Conservation (phyloP, 2,329 filamentous ascomycete species). For the Rhexocercosporidium sp. region DNA sequence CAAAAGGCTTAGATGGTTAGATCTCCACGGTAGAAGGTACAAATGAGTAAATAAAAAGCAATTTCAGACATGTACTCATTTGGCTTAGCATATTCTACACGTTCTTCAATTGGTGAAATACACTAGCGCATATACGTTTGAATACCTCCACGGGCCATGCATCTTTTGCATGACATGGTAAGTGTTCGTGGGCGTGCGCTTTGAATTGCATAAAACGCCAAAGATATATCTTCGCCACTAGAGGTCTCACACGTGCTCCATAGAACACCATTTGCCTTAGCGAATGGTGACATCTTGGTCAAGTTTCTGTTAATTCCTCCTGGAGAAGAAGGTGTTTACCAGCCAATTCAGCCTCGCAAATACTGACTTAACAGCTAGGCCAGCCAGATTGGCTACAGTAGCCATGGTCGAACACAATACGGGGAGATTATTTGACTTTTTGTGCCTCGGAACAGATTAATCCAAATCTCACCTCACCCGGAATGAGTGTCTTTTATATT, state of each 20-base stretch:
- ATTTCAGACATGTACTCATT: constrained; percentile 12
- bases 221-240: not conserved
- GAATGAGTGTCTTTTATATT: not conserved
- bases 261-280: not conserved
- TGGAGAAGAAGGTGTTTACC: not conserved
- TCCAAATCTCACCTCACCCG: not conserved
- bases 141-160: not conserved
- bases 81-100: not conserved
- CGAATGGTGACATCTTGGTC: not conserved
- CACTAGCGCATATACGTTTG: constrained; percentile 25
- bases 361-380: not conserved
- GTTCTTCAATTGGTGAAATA: constrained; percentile 16
- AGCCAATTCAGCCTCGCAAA: not conserved
- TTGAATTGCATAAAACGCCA: not conserved
- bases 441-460: not conserved
- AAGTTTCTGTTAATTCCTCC: not conserved
- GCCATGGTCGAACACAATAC: not conserved
- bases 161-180: not conserved
- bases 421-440: not conserved
- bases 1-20: constrained; percentile 45
- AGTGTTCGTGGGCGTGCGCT: not conserved
- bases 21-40: constrained; percentile 1
- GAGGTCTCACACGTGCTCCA: not conserved
- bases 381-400: not conserved
- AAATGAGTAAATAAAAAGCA: constrained; percentile 24